A percentile compares a stretch with the other conserved stretches of the same genome.
phyloP scores from a whole-genome alignment of 2,329 filamentous ascomycete species.

The Fusarium albosuccineum region DNA sequence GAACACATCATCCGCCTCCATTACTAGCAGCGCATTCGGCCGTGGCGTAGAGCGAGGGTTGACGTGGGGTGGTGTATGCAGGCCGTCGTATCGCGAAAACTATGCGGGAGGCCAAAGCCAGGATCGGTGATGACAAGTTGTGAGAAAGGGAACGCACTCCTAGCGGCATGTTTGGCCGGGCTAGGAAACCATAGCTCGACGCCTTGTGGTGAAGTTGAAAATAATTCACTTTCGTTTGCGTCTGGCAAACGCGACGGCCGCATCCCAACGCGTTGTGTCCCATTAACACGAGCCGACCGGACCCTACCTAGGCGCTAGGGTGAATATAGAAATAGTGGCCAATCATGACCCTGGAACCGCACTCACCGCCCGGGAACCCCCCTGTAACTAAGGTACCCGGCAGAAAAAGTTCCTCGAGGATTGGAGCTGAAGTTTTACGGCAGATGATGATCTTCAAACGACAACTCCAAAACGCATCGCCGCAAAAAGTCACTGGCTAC shows the following conservation, averaged over 20 bases:
- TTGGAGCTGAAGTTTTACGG: conserved; percentile 28
- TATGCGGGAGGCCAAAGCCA: neutral
- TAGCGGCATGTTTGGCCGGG: conserved; percentile 1
- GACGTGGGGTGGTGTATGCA: conserved; percentile 16
- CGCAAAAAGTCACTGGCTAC: conserved; percentile 8
- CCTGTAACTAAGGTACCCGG: conserved; percentile 37
- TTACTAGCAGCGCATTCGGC: conserved; percentile 19
- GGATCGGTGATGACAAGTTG: neutral
- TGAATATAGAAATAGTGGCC: conserved; percentile 21
- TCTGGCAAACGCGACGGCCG: conserved; percentile 37
- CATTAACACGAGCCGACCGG: conserved; percentile 26
- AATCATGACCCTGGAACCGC: conserved; percentile 13
- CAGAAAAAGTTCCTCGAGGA: conserved; percentile 45
- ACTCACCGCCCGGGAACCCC: conserved; percentile 39
- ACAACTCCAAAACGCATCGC: conserved; percentile 7
- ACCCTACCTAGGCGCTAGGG: conserved; percentile 14
- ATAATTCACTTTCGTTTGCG: conserved; percentile 22
- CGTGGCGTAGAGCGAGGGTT: conserved; percentile 12
- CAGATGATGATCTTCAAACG: conserved; percentile 8
- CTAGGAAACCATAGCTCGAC: conserved; percentile 11
- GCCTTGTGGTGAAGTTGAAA: conserved; percentile 5
- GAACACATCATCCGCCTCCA: conserved; percentile 30
- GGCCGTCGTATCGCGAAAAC: neutral
- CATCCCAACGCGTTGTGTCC: conserved; percentile 38
- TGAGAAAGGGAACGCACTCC: neutral